A percentile compares a stretch with the other conserved stretches of the same genome.
Conservation (phyloP, 2,329 filamentous ascomycete genomes). For the Aspergillus ochraceus region DNA sequence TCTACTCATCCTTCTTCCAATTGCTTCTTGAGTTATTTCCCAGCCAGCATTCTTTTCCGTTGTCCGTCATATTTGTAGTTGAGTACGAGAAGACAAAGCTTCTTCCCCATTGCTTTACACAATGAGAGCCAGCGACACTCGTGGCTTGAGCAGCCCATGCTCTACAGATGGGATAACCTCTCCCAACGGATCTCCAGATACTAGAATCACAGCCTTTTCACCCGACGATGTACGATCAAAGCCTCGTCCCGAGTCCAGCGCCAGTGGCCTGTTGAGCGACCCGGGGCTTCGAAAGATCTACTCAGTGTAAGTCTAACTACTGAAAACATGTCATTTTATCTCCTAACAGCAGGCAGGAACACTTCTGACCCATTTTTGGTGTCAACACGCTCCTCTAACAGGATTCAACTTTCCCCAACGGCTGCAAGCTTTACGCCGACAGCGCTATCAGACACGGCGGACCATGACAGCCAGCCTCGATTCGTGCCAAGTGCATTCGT, state of each 20-base stretch:
- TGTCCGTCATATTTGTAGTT: background rate
- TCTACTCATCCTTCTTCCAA: background rate
- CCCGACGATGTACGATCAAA: slow-evolving; percentile 56
- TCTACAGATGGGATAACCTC: slow-evolving; percentile 55
- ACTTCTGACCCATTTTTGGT: slow-evolving; percentile 33
- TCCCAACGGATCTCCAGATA: slow-evolving; percentile 64
- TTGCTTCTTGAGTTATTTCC: background rate
- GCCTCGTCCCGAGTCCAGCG: slow-evolving; percentile 20
- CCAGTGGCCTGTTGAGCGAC: slow-evolving; percentile 17
- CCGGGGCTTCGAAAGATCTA: slow-evolving; percentile 19
- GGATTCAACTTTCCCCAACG: slow-evolving; percentile 59
- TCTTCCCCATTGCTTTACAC: background rate
- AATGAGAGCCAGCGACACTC: slow-evolving; percentile 30
- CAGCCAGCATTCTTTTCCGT: background rate
- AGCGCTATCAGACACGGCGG: slow-evolving; percentile 18
- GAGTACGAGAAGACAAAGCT: background rate
- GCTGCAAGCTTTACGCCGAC: slow-evolving; percentile 63
- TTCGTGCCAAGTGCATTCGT: slow-evolving; percentile 10
- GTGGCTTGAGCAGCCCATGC: slow-evolving; percentile 36
- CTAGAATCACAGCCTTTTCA: slow-evolving; percentile 63
- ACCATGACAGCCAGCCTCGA: slow-evolving; percentile 9
- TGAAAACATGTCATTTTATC: no score
- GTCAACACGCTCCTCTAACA: slow-evolving; percentile 16
- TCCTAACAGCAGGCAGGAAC: slow-evolving; percentile 14
- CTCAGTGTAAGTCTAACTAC: slow-evolving; percentile 21